These are phyloP conservation scores for Ganoderma boninense DNA, from an alignment of 1,284 basidiomycete species.

Conservation along the genomic window DNA sequence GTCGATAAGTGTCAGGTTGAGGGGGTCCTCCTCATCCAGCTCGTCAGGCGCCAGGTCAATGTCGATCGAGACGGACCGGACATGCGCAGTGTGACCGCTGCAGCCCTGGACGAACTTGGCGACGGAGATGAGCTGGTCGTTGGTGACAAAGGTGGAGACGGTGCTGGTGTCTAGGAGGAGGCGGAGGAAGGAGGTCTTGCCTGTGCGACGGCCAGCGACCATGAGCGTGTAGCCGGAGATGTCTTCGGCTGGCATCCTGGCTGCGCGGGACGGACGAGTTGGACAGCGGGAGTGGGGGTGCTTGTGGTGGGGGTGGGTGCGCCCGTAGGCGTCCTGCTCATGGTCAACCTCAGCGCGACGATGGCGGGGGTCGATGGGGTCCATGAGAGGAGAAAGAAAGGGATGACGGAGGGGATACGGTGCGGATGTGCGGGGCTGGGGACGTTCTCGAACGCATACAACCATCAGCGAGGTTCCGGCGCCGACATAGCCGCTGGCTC, in stretches of 20 bases:
- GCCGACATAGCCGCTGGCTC: constrained; percentile 37
- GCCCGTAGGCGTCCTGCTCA: constrained; percentile 45
- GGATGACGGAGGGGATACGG: constrained; percentile 40
- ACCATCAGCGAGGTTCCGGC: constrained; percentile 39
- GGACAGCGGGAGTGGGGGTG: constrained; percentile 39
- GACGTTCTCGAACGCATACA: constrained; percentile 36
- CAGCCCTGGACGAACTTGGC: constrained; percentile 81
- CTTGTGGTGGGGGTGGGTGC: constrained; percentile 45
- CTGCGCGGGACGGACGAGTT: constrained; percentile 33
- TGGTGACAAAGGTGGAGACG: constrained; percentile 62
- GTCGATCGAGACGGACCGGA: constrained; percentile 72
- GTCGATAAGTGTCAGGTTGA: constrained; percentile 78
- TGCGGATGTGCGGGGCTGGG: constrained; percentile 40
- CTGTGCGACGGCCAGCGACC: constrained; percentile 77
- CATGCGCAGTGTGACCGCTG: constrained; percentile 70
- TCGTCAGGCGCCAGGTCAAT: constrained; percentile 59
- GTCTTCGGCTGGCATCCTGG: constrained; percentile 34
- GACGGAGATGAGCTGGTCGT: constrained; percentile 76
- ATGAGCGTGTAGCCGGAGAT: constrained; percentile 67
- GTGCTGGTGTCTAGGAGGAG: constrained; percentile 79
- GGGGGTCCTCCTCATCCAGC: constrained; percentile 50
- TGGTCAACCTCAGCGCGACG: constrained; percentile 53
- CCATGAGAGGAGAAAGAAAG: constrained; percentile 40
- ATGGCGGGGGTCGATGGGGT: constrained; percentile 51
- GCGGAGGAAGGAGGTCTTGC: constrained; percentile 84